Base-by-base conservation (phyloP, 305 asterid genomes). In the Fraxinus dipetala region DNA sequence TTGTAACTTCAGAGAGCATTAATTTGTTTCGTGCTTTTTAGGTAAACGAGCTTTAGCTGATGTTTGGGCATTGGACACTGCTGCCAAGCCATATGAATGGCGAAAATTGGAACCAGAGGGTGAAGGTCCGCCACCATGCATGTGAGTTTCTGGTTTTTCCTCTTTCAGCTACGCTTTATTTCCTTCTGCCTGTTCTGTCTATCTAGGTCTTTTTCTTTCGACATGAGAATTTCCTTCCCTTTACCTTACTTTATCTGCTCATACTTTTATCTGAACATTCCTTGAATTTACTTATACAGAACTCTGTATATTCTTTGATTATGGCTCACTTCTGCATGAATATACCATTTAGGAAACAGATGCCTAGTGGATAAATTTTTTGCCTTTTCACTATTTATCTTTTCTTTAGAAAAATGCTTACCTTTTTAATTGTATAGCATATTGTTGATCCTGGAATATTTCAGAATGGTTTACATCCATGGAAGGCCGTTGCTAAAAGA, bases 51-150 rank as follows among this genome's bases (percentile, higher is more conserved):
- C 99, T 82, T 87, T 96, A 86, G 99, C 98, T 83, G 99, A 96
- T 91, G 99, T 96, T 6, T 96, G 99, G 99, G 99, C 99, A 35
- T 89, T 96, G 79, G 99, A 96, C 89, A 96, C 99, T 78, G 99
- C 99, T 87, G 98, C 99, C 69, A 96, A 96, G 93, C 99, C 99
- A 80, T 96, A 96, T 88, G 99, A 96, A 85, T 96, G 99, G 99
- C 92, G 98, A 85, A 96, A 96, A 89, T 85, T 96, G 92, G 99
- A 94, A 89, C 99, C 99, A 59, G 99, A 96, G 89, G 99, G 99
- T 63, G 99, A 96, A 89, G 97, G 98, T 78, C 98, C 98, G 22
- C 97, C 98, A 75, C 98, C 98, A 80, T 93, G 98, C 99, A 94
- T 95, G 99, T 95, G 83, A 90, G 93, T 83, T 85, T 74, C 79